Base-by-base conservation (phyloP, 495 filamentous ascomycete species). In the Daldinia decipiens region DNA sequence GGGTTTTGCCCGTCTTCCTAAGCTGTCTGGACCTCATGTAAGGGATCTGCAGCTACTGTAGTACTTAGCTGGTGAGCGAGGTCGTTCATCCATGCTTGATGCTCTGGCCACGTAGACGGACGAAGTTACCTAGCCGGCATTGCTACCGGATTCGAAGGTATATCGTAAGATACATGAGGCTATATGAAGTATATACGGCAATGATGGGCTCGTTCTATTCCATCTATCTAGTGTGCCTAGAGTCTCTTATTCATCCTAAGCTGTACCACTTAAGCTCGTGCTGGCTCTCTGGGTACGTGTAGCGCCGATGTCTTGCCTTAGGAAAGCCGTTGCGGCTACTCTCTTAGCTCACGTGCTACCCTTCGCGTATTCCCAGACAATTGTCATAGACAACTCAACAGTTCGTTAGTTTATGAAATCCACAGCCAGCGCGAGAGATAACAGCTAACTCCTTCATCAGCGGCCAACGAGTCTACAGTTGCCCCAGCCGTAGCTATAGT, bases 401-500 rank as follows among this genome's bases (percentile, higher is more conserved):
- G 11, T 73, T 54, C 1, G 70, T 73, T 17, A 69, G 70, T 65
- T 45, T 17, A 63, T n/a, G 4, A 4, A 34, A 5, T 5, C 31
- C 2, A 31, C 5, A 15, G 21, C 17, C 26, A 24, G 6, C 19
- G 19, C 4, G 26, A 19, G 19, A 53, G 1, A 58, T 38, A 29
- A 7, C 19, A 24, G 51, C 58, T 62, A 21, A 71, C 51, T 12
- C n/a, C 12, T 17, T 21, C 8, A 53, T 38, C 21, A 62, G 61
- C 61, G 51, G 70, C 70, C 31, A 59, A 73, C 31, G 65, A 73
- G 17, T 66, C 62, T 12, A 73, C 65, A 0, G 36, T 73, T 29
- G 65, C 70, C 27, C 70, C 70, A 13, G 70, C 70, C 26, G 61
- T 66, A 27, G 62, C 65, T 32, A 59, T n/a, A 26, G 57, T 73